Base-by-base conservation (phyloP, 2,329 filamentous ascomycete species). In the Akanthomyces uredinophilus region DNA sequence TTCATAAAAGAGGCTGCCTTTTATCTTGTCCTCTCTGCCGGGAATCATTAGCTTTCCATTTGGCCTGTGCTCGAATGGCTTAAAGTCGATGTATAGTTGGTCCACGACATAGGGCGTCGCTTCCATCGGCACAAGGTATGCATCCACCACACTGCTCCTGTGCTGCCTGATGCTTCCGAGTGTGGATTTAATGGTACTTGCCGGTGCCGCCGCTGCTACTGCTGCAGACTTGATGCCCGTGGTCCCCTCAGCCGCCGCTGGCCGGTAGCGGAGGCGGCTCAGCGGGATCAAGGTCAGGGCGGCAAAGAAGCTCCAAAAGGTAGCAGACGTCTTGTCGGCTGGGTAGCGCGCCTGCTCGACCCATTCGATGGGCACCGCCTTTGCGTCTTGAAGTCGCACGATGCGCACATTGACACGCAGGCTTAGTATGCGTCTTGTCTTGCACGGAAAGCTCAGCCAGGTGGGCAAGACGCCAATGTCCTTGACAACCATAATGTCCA, bases 281-380 rank as follows among this genome's bases (percentile, higher is more conserved):
- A 52, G 50, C 18, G 50, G 22, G n/a, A 35, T 35, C 16, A 52
- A 37, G 32, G 50, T 27, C 27, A 52, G 27, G 24, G 13, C 50
- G 4, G 50, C 50, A 52, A 14, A 52, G 50, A 52, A 52, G 50
- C 18, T 52, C 50, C 50, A 52, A 52, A 52, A 52, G 18, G 50
- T 32, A 16, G 50, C n/a, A 16, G 50, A 35, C 27, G 27, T 24
- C 44, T 47, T 24, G 50, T 37, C 11, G 8, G 27, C 39, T 13
- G 52, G 52, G n/a, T 11, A 56, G 37, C 53, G 37, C 22, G 53
- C 53, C 53, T 35, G 5, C n/a, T 46, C 27, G 2, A 44, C 27
- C 53, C 53, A 56, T 35, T 56, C 53, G 3, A 18, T 5, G 5
- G 53, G 37, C 22, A n/a, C 5, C 8, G 53, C 27, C 37, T 20